Percentiles rank a stretch among this genome's conserved stretches.
Conservation (phyloP, 2,329 filamentous ascomycete species). For the Colletotrichum trifolii region DNA sequence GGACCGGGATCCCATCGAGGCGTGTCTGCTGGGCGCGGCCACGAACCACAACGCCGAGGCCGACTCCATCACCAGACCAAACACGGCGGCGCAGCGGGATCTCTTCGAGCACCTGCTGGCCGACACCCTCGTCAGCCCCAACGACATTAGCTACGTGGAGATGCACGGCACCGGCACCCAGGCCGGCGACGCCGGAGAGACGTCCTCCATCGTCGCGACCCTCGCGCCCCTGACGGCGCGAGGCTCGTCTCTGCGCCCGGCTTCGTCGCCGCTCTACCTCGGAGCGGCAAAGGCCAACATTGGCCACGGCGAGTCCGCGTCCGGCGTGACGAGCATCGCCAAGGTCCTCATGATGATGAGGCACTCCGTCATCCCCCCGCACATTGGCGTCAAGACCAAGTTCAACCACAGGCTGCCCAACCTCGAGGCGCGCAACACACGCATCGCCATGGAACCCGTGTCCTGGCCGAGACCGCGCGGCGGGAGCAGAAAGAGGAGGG, state of each 20-base stretch:
- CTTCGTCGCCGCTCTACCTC: slow-evolving; percentile 56
- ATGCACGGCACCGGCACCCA: slow-evolving; percentile 93
- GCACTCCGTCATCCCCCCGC: slow-evolving; percentile 71
- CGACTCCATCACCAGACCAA: slow-evolving; percentile 85
- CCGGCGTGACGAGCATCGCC: slow-evolving; percentile 70
- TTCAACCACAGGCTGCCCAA: slow-evolving; percentile 70
- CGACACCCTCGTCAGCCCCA: slow-evolving; percentile 78
- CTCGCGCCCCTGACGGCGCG: slow-evolving; percentile 61
- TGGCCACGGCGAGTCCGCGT: slow-evolving; percentile 71
- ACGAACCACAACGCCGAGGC: slow-evolving; percentile 88
- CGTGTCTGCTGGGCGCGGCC: slow-evolving; percentile 77
- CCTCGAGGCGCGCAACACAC: slow-evolving; percentile 68
- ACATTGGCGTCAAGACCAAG: slow-evolving; percentile 73
- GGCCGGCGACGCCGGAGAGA: slow-evolving; percentile 84
- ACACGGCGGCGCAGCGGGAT: slow-evolving; percentile 78
- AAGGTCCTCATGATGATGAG: slow-evolving; percentile 75
- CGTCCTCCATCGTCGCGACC: slow-evolving; percentile 75
- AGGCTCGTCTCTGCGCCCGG: slow-evolving; percentile 57
- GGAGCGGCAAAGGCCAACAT: slow-evolving; percentile 74
- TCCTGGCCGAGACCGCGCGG: slow-evolving; percentile 58
- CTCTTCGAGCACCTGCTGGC: slow-evolving; percentile 78
- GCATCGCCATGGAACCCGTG: slow-evolving; percentile 66
- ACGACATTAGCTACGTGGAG: slow-evolving; percentile 85
- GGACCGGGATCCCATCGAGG: slow-evolving; percentile 82
- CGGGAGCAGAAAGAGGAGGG: slow-evolving; percentile 52